phyloP scores from a whole-genome alignment of 108 stramenopile genomes.

The Discostella stelligeroides region DNA sequence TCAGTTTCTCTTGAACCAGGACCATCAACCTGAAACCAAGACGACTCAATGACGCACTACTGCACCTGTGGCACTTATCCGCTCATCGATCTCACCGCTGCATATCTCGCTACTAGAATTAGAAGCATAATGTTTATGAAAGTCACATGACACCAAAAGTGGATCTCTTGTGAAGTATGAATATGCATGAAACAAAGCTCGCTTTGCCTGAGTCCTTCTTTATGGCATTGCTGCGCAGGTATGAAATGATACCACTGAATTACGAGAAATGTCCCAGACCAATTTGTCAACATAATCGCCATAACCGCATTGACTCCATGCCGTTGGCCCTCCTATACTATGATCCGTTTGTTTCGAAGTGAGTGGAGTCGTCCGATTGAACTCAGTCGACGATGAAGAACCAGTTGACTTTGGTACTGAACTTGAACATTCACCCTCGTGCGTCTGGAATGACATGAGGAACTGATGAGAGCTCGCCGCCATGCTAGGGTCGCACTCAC shows the following conservation, averaged over 20 bases:
- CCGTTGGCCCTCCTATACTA: not conserved
- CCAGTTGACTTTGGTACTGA: conserved; percentile 22
- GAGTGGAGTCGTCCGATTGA: conserved; percentile 38
- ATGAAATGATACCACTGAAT: conserved; percentile 7
- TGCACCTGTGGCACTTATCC: conserved; percentile 44
- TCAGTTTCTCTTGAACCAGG: no score
- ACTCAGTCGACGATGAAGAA: conserved; percentile 26
- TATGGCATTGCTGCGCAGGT: no score
- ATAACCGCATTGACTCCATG: conserved; percentile 21
- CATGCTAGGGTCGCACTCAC: not conserved
- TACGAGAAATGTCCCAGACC: conserved; percentile 19
- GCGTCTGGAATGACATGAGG: conserved; percentile 38
- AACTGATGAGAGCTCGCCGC: conserved; percentile 23
- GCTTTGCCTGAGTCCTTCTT: no score
- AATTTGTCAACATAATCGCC: conserved; percentile 15
- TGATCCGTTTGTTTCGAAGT: conserved; percentile 3
- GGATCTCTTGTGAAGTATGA: no score
- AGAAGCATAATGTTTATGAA: no score
- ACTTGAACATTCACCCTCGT: conserved; percentile 30
- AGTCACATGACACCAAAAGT: no score
- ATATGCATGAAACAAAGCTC: no score
- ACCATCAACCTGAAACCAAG: no score
- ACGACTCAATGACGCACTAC: not conserved
- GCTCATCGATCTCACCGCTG: conserved; percentile 23
- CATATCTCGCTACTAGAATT: not conserved